Base-by-base conservation (phyloP, 495 filamentous ascomycete genomes). In the Aspergillus avenaceus region DNA sequence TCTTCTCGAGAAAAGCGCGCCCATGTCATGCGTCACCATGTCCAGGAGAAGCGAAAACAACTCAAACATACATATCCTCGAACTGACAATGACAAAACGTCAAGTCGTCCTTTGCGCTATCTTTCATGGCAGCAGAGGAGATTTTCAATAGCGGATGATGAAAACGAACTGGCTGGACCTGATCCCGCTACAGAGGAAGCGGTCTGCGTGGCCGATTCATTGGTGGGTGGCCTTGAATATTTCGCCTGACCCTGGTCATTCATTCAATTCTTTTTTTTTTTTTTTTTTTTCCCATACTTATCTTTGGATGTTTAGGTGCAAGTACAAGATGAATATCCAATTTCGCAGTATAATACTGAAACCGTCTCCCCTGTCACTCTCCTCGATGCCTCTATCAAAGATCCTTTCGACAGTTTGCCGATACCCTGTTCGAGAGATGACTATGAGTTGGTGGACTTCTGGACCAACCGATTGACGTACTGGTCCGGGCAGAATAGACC, bases 1-100 rank as follows among this genome's bases (percentile, higher is more conserved):
- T 73, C 71, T 4, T 73, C 72, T 8, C 65, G 71, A 22, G 72
- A 74, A 47, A 74, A 74, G 45, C 65, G 72, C 42, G 69, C 72
- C 13, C 72, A 76, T 63, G 72, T 76, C 11, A 76, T 76, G 72
- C 68, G 71, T n/a, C 69, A 76, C 37, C 72, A 76, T 59, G 70
- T 74, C 23, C 71, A 74, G 49, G 64, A 73, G 50, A 76, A 74
- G 53, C 56, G 62, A 14, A 72, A 60, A 42, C 69, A 72, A 46
- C 68, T 61, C 38, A 69, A 52, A 31, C 37, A 32, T 37, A 38
- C 55, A 3, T 50, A 54, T 45, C 31, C 53, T 9, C 55, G 54
- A 23, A 56, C 45, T 25, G 51, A 58, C 25, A 31, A 24, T 12
- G 54, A 60, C 28, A 52, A 46, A 18, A 59, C 59, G 2, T 19